Evolutionary conservation across 1,284 basidiomycete genomes (phyloP), one percentile per base, ranked within the genome.

Genomic region (Ustilago nuda): DNA sequence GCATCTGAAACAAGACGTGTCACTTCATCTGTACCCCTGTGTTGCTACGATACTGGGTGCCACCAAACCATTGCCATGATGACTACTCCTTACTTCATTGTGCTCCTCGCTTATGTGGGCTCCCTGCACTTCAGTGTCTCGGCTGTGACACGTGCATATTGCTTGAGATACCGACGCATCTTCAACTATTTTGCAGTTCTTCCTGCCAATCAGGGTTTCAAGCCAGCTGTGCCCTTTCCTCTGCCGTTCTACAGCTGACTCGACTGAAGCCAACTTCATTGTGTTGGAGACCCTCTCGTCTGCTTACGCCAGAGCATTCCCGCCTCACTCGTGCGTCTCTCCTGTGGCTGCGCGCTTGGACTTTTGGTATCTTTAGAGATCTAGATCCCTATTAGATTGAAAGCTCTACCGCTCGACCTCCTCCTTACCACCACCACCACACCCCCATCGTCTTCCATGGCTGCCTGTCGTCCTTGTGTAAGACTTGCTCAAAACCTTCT

Each of bases 401-500:
- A 56, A 39, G 8, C 56, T 39, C 3, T 43, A n/a, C n/a, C 37
- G n/a, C 13, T 37, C 37, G 36, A 8, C 17, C 7, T 19, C 36
- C 33, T 41, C 39, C 12, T 58, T 23, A 58, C 59, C 64, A 62
- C 66, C 61, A 68, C 55, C 71, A 73, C 36, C 58, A 48, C 15
- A 58, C 15, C n/a, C n/a, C 51, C 36, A 19, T 32, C 50, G 56
- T 64, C 68, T 67, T 76, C 67, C 63, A 78, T 78, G 76, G 70
- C 76, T 63, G 64, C 68, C 65, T 72, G 76, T 71, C 76, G 62
- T 45, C 59, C 72, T 55, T 66, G 64, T 32, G 61, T 68, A 61
- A 66, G 66, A 73, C 70, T 77, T 56, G 70, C 64, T 71, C 67
- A 73, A 65, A 69, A 56, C 58, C 53, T 77, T 35, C 48, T 73